These are phyloP conservation scores for Whalleya microplaca DNA, from an alignment of 2,329 filamentous ascomycete genomes.

Conservation along the genomic window DNA sequence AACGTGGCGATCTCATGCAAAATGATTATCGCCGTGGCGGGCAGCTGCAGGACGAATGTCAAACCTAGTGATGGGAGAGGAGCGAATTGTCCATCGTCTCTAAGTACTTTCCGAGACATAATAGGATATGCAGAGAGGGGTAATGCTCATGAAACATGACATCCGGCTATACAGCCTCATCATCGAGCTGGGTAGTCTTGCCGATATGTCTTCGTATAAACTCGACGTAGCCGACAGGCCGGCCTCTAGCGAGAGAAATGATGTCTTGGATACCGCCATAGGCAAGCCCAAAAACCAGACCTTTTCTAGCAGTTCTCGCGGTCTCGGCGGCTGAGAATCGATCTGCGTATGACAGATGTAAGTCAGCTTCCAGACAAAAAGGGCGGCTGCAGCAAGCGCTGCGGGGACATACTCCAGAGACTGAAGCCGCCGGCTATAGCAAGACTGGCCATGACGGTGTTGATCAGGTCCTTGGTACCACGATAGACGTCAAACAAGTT, in stretches of 20 bases:
- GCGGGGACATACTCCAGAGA: slow-evolving; percentile 69
- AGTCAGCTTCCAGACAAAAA: slow-evolving; percentile 1
- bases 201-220: slow-evolving; percentile 57
- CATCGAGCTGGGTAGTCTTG: slow-evolving; percentile 26
- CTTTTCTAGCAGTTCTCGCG: slow-evolving; percentile 78
- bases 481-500: slow-evolving; percentile 79
- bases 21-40: neutral
- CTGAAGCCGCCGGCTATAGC: slow-evolving; percentile 87
- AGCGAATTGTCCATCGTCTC: neutral
- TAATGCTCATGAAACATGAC: neutral
- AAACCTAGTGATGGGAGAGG: neutral
- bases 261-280: slow-evolving; percentile 84
- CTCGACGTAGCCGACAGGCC: slow-evolving; percentile 75
- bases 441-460: slow-evolving; percentile 80
- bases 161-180: slow-evolving; percentile 19
- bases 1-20: neutral
- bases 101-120: neutral
- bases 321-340: slow-evolving; percentile 77
- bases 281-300: slow-evolving; percentile 74
- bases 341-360: slow-evolving; percentile 52
- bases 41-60: neutral
- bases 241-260: slow-evolving; percentile 69
- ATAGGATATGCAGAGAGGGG: neutral
- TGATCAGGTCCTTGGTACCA: slow-evolving; percentile 73
- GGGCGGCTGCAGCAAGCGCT: neutral